phyloP scores from a whole-genome alignment of 345 rosid genomes.

The Isatis tinctoria region DNA sequence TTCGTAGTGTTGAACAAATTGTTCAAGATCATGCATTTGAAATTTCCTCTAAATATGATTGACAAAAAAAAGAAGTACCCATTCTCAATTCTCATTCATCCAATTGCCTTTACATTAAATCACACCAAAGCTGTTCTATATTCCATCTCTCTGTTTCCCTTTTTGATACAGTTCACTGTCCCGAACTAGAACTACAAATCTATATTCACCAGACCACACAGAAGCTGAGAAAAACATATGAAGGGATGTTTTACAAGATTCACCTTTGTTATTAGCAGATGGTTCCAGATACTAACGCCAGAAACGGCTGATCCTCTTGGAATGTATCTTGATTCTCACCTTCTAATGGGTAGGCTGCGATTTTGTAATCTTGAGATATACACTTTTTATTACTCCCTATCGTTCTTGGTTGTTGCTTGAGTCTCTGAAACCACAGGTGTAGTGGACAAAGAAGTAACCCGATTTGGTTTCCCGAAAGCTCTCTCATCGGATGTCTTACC shows the following conservation, averaged over 20 bases:
- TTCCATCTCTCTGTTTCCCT: not conserved
- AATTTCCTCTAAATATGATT: not conserved
- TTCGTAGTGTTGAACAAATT: too few species aligned
- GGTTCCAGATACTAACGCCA: not conserved
- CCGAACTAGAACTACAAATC: not conserved
- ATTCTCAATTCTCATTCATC: not conserved
- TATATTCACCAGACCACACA: not conserved
- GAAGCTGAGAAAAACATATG: not conserved
- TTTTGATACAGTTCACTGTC: not conserved
- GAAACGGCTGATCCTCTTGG: not conserved
- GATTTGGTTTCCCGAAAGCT: constrained; percentile 19
- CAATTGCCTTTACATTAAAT: not conserved
- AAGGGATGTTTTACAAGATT: not conserved
- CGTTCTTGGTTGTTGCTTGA: constrained; percentile 9
- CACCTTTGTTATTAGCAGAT: not conserved
- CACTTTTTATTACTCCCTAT: not conserved
- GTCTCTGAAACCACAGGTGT: constrained; percentile 17
- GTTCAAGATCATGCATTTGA: not conserved
- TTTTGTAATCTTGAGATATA: not conserved
- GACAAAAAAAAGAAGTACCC: not conserved
- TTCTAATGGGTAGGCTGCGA: not conserved
- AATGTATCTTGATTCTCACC: not conserved
- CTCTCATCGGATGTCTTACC: constrained; percentile 36
- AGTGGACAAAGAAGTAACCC: constrained; percentile 8
- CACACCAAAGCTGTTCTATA: not conserved